A percentile compares a stretch with the other conserved stretches of the same genome.
Evolutionary conservation across 1,139 yeast species (phyloP).

Genomic region (Saccharomyces hybrid): DNA sequence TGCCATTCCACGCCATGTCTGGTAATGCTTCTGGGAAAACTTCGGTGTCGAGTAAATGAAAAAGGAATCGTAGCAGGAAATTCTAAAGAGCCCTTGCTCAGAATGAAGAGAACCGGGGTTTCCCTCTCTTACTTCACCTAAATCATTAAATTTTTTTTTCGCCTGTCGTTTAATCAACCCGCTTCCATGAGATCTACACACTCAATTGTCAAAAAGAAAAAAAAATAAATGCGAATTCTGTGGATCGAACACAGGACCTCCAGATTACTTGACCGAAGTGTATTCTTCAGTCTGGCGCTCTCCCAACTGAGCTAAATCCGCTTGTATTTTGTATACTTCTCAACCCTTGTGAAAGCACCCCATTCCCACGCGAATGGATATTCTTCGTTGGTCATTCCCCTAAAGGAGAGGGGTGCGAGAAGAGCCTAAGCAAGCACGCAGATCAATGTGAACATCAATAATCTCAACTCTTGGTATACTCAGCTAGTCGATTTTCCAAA

Average conservation of each 20-base stretch:
- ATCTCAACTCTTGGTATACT: neutral
- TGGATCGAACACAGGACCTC: conserved; percentile 89
- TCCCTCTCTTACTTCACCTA: neutral
- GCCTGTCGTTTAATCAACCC: neutral
- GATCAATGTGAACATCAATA: neutral
- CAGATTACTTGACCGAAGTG: conserved; percentile 41
- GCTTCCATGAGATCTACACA: neutral
- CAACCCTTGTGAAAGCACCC: neutral
- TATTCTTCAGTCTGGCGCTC: conserved; percentile 29
- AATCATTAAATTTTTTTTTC: neutral
- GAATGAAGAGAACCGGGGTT: neutral
- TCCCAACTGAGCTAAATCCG: conserved; percentile 30
- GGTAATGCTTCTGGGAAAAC: neutral
- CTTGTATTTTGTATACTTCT: conserved; percentile 1
- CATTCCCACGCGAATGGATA: conserved; percentile 4
- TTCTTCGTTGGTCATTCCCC: neutral
- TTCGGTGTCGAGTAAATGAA: neutral
- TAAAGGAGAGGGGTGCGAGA: neutral
- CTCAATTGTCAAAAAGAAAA: neutral
- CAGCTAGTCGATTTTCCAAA: neutral
- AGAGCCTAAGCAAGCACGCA: neutral
- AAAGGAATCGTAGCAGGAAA: neutral
- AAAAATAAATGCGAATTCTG: conserved; percentile 58
- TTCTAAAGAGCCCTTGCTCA: neutral
- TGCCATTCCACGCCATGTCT: neutral